These are phyloP conservation scores for Didymellaceae sp. DNA, from an alignment of 2,329 filamentous ascomycete genomes.

Conservation along the genomic window DNA sequence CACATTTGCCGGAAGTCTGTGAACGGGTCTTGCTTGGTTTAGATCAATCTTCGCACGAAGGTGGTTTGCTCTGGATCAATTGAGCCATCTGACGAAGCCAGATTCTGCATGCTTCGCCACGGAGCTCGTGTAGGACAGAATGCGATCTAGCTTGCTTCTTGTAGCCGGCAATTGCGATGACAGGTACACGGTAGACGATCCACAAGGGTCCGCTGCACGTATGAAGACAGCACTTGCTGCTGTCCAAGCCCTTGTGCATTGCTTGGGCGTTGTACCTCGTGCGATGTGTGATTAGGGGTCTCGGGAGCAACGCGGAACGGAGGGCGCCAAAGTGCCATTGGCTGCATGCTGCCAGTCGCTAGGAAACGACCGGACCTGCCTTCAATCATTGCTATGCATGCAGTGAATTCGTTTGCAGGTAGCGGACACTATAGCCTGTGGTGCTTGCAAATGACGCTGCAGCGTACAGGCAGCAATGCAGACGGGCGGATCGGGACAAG, in stretches of 20 bases:
- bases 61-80: not conserved
- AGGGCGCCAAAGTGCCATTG: slow-evolving; percentile 12
- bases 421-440: slow-evolving; percentile 18
- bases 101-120: not conserved
- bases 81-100: not conserved
- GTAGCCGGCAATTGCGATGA: not conserved
- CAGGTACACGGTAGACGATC: slow-evolving; percentile 7
- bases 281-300: slow-evolving; percentile 13
- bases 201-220: not conserved
- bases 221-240: slow-evolving; percentile 19
- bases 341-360: slow-evolving; percentile 12
- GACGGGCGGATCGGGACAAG: not conserved
- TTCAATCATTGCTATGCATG: slow-evolving; percentile 9
- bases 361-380: slow-evolving; percentile 1
- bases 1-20: not conserved
- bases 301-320: slow-evolving; percentile 7
- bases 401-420: slow-evolving; percentile 8
- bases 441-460: slow-evolving; percentile 18
- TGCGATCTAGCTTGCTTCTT: not conserved
- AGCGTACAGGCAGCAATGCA: slow-evolving; percentile 19
- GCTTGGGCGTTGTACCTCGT: slow-evolving; percentile 19
- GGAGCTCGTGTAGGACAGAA: not conserved
- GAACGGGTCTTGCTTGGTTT: not conserved
- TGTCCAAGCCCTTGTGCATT: slow-evolving; percentile 21
- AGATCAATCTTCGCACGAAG: not conserved